phyloP scores from a whole-genome alignment of 1,284 basidiomycete species.

The Cutaneotrichosporon sp. region DNA sequence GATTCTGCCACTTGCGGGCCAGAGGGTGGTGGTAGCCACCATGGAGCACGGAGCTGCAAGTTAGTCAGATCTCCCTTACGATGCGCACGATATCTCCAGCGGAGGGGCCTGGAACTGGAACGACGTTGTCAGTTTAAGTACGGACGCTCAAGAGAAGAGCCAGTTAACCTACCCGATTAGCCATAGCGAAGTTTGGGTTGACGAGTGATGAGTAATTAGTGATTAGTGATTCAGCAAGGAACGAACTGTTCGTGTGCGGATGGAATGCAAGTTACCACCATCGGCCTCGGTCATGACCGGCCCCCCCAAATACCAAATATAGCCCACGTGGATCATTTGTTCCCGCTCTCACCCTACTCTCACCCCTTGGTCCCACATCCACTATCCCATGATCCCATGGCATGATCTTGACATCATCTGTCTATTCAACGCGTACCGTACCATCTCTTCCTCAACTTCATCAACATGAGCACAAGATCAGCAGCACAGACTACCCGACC shows the following conservation, averaged over 20 bases:
- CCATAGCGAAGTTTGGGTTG: conserved; percentile 1
- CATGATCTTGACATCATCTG: neutral
- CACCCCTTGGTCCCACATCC: neutral
- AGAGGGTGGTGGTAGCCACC: conserved; percentile 90
- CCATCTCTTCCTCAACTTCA: neutral
- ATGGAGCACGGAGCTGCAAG: conserved; percentile 71
- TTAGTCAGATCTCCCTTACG: neutral
- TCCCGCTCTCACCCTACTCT: neutral
- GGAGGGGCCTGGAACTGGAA: conserved; percentile 31
- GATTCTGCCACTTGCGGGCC: conserved; percentile 77
- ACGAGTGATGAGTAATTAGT: neutral
- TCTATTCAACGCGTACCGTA: neutral
- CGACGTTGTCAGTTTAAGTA: neutral
- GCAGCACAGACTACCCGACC: conserved; percentile 38
- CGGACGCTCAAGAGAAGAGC: neutral
- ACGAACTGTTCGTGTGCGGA: neutral
- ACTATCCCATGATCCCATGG: neutral
- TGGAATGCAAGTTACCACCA: neutral
- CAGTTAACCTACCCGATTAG: conserved; percentile 2
- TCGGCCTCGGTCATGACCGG: neutral
- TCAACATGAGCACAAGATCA: conserved; percentile 51
- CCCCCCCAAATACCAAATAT: too few species aligned
- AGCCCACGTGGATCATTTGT: neutral
- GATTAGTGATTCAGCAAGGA: neutral
- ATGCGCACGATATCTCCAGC: conserved; percentile 41